phyloP scores from a whole-genome alignment of 495 filamentous ascomycete species.

The Podospora pseudoanserina region DNA sequence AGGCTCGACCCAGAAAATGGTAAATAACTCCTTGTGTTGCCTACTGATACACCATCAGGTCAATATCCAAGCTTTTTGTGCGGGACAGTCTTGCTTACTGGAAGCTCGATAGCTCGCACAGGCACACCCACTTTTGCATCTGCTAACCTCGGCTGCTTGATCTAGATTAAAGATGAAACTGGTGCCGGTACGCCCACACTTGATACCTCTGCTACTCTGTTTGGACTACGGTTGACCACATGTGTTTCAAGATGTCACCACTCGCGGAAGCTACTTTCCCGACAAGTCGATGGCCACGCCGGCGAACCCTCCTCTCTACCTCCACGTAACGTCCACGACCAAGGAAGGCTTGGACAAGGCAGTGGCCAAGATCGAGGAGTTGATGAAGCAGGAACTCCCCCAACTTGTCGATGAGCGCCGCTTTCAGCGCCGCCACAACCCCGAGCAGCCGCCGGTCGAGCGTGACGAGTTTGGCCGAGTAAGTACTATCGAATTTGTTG shows the following conservation, averaged over 20 bases:
- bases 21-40: conserved; percentile 70
- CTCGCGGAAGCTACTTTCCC: conserved; percentile 90
- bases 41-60: conserved; percentile 75
- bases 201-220: conserved; percentile 39
- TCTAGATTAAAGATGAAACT: conserved; percentile 99
- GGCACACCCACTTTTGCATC: conserved; percentile 79
- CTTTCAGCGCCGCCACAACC: conserved; percentile 76
- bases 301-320: conserved; percentile 87
- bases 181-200: conserved; percentile 91
- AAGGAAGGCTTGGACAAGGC: conserved; percentile 90
- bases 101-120: conserved; percentile 67
- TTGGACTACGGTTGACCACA: conserved; percentile 54
- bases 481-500: conserved; percentile 32
- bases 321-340: conserved; percentile 89
- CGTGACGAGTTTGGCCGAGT: conserved; percentile 92
- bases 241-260: conserved; percentile 91
- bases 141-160: conserved; percentile 94
- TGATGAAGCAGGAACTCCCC: conserved; percentile 94
- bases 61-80: conserved; percentile 41
- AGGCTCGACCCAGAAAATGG: conserved; percentile 97
- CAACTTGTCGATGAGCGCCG: conserved; percentile 93
- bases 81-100: conserved; percentile 81
- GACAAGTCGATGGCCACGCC: conserved; percentile 97
- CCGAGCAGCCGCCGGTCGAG: conserved; percentile 84
- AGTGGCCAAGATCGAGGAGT: conserved; percentile 77